Base-by-base conservation (phyloP, 2,329 filamentous ascomycete species). In the Neocucurbitaria cava region DNA sequence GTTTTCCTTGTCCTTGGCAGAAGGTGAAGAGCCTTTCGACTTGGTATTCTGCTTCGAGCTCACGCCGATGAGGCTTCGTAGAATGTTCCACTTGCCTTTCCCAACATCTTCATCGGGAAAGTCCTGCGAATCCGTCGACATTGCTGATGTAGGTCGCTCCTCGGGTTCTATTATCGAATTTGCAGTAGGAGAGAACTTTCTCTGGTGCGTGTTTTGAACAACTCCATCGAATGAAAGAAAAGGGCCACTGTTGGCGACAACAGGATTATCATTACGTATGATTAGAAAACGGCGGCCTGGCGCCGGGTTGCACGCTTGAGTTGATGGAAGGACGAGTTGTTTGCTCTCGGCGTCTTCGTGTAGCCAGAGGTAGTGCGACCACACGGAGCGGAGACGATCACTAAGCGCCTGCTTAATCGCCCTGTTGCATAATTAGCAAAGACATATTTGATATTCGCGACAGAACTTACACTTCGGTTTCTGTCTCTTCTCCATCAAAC, bases 241-340 rank as follows among this genome's bases (percentile, higher is more conserved):
- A 15, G 86, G 77, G 49, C 81, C 77, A 44, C 77, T 76, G 44
- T 82, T 79, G 30, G 82, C 78, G 15, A 81, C 78, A 42, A 84
- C 70, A 52, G 83, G 81, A 59, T 82, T 85, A 72, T 96, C 92
- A 59, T 90, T 93, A 52, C 92, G 88, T 61, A 96, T 89, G 65
- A 97, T 96, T 75, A 96, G 86, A 56, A 97, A 90, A 57, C 90
- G 85, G 68, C 94, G 91, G 42, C 90, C 89, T 1, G 93, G 91
- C 2, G 92, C 91, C 5, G 93, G 93, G 53, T 89, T 88, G 66
- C 89, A 92, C n/a, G 93, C 91, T 5, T 87, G 87, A 2, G 91
- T 91, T 0, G 90, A 92, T 5, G 91, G 88, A 0, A 82, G 83
- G 3, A 85, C 70, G 13, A 78, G 81, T 33, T 83, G 78, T 31